phyloP scores from a whole-genome alignment of 257 asterid genomes.

The Marsdenia floribunda region DNA sequence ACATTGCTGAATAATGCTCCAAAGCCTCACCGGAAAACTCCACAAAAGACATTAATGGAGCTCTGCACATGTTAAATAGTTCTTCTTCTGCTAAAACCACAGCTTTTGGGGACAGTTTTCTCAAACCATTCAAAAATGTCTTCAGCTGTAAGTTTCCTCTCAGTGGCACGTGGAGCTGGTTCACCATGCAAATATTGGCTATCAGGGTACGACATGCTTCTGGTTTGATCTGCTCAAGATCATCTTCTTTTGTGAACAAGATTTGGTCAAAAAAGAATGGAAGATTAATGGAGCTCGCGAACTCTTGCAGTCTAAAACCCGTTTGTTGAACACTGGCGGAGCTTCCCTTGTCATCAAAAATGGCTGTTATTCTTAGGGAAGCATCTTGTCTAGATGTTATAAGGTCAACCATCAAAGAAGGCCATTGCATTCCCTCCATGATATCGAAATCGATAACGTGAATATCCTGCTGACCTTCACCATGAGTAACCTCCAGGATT shows the following conservation, averaged over 20 bases:
- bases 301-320: slow-evolving; percentile 30
- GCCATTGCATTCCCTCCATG: slow-evolving; percentile 45
- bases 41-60: slow-evolving; percentile 20
- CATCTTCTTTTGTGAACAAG: slow-evolving; percentile 22
- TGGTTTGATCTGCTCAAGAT: slow-evolving; percentile 14
- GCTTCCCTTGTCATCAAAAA: slow-evolving; percentile 12
- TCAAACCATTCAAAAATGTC: slow-evolving; percentile 31
- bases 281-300: slow-evolving; percentile 35
- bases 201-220: slow-evolving; percentile 16
- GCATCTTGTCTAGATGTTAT: slow-evolving; percentile 17
- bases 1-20: slow-evolving; percentile 29
- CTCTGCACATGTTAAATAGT: slow-evolving; percentile 20
- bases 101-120: slow-evolving; percentile 27
- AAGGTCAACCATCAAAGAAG: slow-evolving; percentile 36
- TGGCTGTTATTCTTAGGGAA: slow-evolving; percentile 35
- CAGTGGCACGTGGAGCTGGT: slow-evolving; percentile 37
- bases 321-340: slow-evolving; percentile 13
- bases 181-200: slow-evolving; percentile 33
- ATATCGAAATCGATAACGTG: slow-evolving; percentile 40
- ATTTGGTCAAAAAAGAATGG: slow-evolving; percentile 28
- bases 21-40: slow-evolving; percentile 36
- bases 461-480: slow-evolving; percentile 20
- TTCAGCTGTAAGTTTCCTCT: slow-evolving; percentile 21
- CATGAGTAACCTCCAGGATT: slow-evolving; percentile 27
- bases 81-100: slow-evolving; percentile 36